phyloP scores from a whole-genome alignment of 2,329 filamentous ascomycete genomes.

The Emmonsiellopsis sp. region DNA sequence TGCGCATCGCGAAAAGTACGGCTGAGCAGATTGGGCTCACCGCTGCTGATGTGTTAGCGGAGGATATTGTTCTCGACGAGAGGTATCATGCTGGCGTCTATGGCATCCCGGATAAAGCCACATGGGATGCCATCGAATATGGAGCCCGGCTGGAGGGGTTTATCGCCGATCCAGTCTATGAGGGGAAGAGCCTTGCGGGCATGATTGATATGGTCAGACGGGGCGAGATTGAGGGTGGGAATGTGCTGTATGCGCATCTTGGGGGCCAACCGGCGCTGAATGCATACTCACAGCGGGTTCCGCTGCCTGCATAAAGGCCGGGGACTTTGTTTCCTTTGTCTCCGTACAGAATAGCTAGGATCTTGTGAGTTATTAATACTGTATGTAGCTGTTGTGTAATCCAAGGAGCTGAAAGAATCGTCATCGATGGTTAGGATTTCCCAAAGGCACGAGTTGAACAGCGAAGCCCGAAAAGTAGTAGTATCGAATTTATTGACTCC shows the following conservation, averaged over 20 bases:
- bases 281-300: constrained; percentile 45
- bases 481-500: no score
- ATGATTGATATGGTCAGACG: constrained; percentile 60
- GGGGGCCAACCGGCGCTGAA: constrained; percentile 63
- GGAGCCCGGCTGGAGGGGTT: constrained; percentile 61
- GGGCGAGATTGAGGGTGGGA: constrained; percentile 54
- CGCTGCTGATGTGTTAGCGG: constrained; percentile 51
- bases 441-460: no score
- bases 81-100: constrained; percentile 60
- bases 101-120: constrained; percentile 57
- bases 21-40: constrained; percentile 53
- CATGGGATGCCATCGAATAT: constrained; percentile 60
- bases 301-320: no score
- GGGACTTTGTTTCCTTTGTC: no score
- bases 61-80: constrained; percentile 55
- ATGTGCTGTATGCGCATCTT: constrained; percentile 62
- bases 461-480: no score
- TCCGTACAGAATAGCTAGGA: no score
- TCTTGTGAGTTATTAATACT: no score
- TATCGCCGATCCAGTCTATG: constrained; percentile 68
- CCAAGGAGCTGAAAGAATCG: no score
- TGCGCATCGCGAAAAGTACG: constrained; percentile 58
- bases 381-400: no score
- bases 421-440: no score
- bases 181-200: constrained; percentile 65